Base-by-base conservation (phyloP, 495 filamentous ascomycete genomes). In the Penicillium maclennaniae region DNA sequence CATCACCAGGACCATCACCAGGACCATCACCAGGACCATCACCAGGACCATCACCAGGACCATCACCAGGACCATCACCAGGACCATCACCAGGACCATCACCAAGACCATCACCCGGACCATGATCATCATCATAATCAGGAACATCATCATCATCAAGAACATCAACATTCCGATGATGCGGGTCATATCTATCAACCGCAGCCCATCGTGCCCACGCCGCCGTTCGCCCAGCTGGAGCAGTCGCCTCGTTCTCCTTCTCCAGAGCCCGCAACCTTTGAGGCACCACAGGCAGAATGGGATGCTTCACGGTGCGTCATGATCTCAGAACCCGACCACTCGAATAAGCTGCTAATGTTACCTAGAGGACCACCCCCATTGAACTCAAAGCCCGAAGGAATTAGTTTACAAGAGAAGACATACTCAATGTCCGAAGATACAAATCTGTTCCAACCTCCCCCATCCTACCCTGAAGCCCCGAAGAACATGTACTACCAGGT, bases 401-500 rank as follows among this genome's bases (percentile, higher is more conserved):
- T 78, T 31, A 87, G 91, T 58, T 82, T 96, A 62, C 85, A 88
- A 27, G 71, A 75, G 16, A 80, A 80, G 52, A 79, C 79, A 27
- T 96, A 96, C 67, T 74, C 76, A 14, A 95, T 93, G 86, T 92
- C 85, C 31, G 77, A 77, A 37, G 84, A 88, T 63, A 71, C 76
- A 6, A 70, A 77, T 42, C 82, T 87, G 19, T 96, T 92, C 65
- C 76, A 87, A 53, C 78, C 90, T 38, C 91, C 91, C 27, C 61
- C 77, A 37, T 77, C 77, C 40, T 92, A 92, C 54, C 89, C 89
- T 0, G 87, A 89, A 66, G 88, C 90, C 15, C 91, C 90, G 1
- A 87, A 83, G 62, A 78, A 87, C 53, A 88, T 93, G 87, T 92
- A 84, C 74, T 93, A 91, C 61, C 71, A 91, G 57, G 79, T 91